Base-by-base conservation (phyloP, 1,139 yeast species). In the Arxiozyma slooffiae region DNA sequence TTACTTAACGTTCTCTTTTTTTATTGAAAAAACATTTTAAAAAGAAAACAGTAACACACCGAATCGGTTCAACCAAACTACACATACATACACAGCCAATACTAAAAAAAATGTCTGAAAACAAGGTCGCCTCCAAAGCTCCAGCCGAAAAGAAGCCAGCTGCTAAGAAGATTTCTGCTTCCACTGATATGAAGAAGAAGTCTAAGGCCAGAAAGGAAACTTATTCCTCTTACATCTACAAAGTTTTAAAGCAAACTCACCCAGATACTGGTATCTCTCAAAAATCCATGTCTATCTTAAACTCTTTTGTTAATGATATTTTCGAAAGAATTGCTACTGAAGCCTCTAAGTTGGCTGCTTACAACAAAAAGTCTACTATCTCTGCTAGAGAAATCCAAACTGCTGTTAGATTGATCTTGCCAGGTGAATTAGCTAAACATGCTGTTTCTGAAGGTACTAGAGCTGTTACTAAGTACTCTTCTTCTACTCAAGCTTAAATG, bases 261-360 rank as follows among this genome's bases (percentile, higher is more conserved):
- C 96, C 98, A 75, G 97, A 92, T 75, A 92, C 98, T 59, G 98
- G 98, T 89, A 92, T 92, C 71, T 92, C 98, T 62, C 96, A 90
- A 77, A 88, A 89, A 76, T 97, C 98, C 64, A 92, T 92, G 97
- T 89, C 97, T 55, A 92, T 92, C 74, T 85, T 92, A 94, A 92
- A 92, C 86, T 92, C 97, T 50, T 92, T 92, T 67, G 98, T 92
- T 66, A 90, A 90, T 76, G 97, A 90, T 75, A 86, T 86, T 70
- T 86, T 86, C 67, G 95, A 86, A 77, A 85, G 95, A 82, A 84
- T 84, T 68, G 98, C 98, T 66, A 77, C 94, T 66, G 98, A 92
- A 78, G 97, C 98, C 67, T 92, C 98, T 63, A 92, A 92, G 80
- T 85, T 92, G 71, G 98, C 98, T 77, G 96, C 97, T 70, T 92